Evolutionary conservation across 768 basidiomycete species (phyloP).

Genomic region (Boletus vinaceobasis): DNA sequence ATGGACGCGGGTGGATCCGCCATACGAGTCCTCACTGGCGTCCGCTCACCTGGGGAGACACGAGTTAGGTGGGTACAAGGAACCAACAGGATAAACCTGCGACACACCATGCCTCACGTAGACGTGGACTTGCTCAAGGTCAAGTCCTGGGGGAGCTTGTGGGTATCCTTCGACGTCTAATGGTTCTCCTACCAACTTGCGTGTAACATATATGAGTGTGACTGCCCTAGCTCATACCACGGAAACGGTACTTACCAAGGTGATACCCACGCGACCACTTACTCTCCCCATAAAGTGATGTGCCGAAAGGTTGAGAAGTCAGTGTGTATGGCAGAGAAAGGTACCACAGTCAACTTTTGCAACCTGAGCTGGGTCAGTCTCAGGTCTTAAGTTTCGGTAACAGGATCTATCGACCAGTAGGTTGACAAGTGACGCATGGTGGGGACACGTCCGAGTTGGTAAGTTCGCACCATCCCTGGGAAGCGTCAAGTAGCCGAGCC

Average conservation of each 20-base stretch:
- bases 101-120: constrained; percentile 71
- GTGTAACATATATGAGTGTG: not conserved
- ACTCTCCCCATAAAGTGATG: not conserved
- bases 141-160: constrained; percentile 49
- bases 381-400: not conserved
- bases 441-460: not conserved
- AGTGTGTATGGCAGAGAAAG: not conserved
- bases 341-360: not conserved
- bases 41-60: constrained; percentile 58
- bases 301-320: not conserved
- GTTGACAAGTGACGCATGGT: not conserved
- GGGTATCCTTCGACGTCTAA: constrained; percentile 63
- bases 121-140: constrained; percentile 69
- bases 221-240: not conserved
- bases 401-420: not conserved
- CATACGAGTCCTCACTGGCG: constrained; percentile 70
- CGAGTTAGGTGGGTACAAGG: not conserved
- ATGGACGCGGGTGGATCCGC: constrained; percentile 59
- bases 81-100: not conserved
- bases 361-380: not conserved
- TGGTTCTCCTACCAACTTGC: constrained; percentile 38
- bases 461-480: constrained; percentile 12
- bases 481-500: not conserved
- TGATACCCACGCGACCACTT: not conserved
- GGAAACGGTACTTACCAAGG: constrained; percentile 11